A percentile compares a stretch with the other conserved stretches of the same genome.
Conservation (phyloP, 805 yeast genomes). For the Saturnispora serradocipensis region DNA sequence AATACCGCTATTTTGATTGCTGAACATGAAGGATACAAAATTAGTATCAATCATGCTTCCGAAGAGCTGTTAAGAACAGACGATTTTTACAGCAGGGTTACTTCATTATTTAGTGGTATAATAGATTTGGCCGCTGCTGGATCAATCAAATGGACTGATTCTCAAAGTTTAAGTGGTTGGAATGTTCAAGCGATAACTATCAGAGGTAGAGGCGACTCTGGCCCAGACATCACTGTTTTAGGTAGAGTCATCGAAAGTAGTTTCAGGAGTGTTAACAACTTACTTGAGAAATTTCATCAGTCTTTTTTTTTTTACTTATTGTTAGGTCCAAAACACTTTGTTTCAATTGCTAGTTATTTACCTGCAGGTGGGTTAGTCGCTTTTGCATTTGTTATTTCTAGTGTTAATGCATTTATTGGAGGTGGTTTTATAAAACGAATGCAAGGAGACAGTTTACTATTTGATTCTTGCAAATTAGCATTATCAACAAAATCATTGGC, state of each 20-base stretch:
- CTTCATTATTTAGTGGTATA: conserved; percentile 57
- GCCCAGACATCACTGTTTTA: conserved; percentile 78
- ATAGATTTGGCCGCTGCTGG: conserved; percentile 65
- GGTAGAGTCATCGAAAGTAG: conserved; percentile 86
- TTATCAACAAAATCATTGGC: conserved; percentile 22
- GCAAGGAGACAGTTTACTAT: neutral
- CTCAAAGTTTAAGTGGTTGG: conserved; percentile 94
- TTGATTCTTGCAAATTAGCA: conserved; percentile 3
- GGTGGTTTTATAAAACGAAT: conserved; percentile 25
- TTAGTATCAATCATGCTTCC: conserved; percentile 55
- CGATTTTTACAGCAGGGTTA: conserved; percentile 47
- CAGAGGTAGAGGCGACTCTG: conserved; percentile 44
- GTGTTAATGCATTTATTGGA: conserved; percentile 48
- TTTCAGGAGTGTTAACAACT: conserved; percentile 81
- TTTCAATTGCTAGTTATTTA: conserved; percentile 86
- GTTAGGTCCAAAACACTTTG: conserved; percentile 69
- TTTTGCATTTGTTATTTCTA: conserved; percentile 56
- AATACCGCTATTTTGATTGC: conserved; percentile 71
- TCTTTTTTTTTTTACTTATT: conserved; percentile 88
- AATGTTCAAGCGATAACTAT: conserved; percentile 84
- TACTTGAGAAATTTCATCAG: conserved; percentile 93
- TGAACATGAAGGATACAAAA: conserved; percentile 65
- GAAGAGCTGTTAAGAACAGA: conserved; percentile 36
- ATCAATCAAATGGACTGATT: conserved; percentile 43
- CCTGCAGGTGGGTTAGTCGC: conserved; percentile 77